These are phyloP conservation scores for Trichoderma sp. DNA, from an alignment of 2,329 filamentous ascomycete species.

Conservation along the genomic window DNA sequence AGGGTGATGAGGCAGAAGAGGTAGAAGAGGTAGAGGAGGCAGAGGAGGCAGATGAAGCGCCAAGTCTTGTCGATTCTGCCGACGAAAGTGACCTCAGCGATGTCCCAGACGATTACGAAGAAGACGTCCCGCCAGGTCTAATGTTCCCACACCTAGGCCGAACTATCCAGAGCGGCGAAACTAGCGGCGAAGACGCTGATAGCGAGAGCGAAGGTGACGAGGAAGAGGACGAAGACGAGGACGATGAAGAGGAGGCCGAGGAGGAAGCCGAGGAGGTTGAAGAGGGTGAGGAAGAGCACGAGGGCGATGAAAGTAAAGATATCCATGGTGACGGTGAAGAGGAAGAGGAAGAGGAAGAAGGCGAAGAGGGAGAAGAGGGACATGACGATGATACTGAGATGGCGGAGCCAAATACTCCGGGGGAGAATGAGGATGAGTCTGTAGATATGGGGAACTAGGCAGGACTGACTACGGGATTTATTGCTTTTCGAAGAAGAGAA, in stretches of 20 bases:
- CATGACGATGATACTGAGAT: slow-evolving; percentile 28
- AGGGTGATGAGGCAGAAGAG: too few species aligned
- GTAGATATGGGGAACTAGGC: slow-evolving; percentile 25
- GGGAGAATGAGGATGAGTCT: slow-evolving; percentile 13
- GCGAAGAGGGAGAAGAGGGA: slow-evolving; percentile 31
- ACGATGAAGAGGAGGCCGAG: slow-evolving; percentile 29
- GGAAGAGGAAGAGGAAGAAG: slow-evolving; percentile 34
- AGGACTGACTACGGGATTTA: background rate
- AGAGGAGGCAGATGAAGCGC: slow-evolving; percentile 38
- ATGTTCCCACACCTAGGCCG: slow-evolving; percentile 53
- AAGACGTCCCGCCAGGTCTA: slow-evolving; percentile 57
- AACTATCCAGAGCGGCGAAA: slow-evolving; percentile 38
- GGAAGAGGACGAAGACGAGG: slow-evolving; percentile 32
- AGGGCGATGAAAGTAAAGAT: slow-evolving; percentile 12
- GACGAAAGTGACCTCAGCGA: slow-evolving; percentile 73
- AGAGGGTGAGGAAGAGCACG: slow-evolving; percentile 29
- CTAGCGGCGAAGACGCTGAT: slow-evolving; percentile 44
- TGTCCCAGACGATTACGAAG: slow-evolving; percentile 61
- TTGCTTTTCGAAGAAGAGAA: background rate
- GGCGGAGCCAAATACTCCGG: slow-evolving; percentile 21
- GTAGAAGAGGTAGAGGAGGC: too few species aligned
- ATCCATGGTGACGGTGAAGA: slow-evolving; percentile 33
- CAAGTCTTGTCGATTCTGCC: slow-evolving; percentile 66
- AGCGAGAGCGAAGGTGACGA: slow-evolving; percentile 44
- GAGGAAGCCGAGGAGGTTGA: slow-evolving; percentile 32